Evolutionary conservation across 2,329 filamentous ascomycete species (phyloP).

Genomic region (Exophiala aquamarina): DNA sequence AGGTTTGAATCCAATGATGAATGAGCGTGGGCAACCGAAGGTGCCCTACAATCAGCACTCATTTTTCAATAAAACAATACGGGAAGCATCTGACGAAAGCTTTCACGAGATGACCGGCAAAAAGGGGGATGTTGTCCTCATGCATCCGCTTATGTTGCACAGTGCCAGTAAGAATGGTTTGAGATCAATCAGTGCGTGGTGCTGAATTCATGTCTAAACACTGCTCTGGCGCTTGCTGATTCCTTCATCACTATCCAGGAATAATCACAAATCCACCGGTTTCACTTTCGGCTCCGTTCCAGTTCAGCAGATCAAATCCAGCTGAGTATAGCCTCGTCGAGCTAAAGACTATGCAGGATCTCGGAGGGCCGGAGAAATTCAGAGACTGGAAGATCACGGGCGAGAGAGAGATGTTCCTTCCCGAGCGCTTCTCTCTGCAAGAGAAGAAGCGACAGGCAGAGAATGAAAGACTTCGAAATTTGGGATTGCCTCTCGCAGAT

Average conservation of each 20-base stretch:
- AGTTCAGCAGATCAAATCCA: constrained; percentile 47
- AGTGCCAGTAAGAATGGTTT: constrained; percentile 50
- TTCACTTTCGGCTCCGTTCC: constrained; percentile 51
- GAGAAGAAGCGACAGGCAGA: too few species aligned
- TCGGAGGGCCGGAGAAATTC: constrained; percentile 48
- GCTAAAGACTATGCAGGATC: constrained; percentile 49
- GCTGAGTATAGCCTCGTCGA: constrained; percentile 51
- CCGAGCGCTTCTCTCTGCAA: constrained; percentile 24
- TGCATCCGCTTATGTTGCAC: constrained; percentile 59
- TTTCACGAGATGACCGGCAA: constrained; percentile 55
- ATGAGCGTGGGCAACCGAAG: constrained; percentile 55
- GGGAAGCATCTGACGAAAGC: constrained; percentile 30
- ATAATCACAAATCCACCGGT: constrained; percentile 59
- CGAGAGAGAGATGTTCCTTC: constrained; percentile 45
- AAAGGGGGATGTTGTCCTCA: constrained; percentile 53
- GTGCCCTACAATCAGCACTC: too few species aligned
- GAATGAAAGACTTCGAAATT: too few species aligned
- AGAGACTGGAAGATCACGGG: constrained; percentile 49
- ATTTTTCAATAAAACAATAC: constrained; percentile 43
- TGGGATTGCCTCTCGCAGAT: too few species aligned
- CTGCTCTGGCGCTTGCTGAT: not conserved
- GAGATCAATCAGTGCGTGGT: constrained; percentile 26
- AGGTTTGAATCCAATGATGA: constrained; percentile 50
- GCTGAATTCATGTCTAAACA: not conserved
- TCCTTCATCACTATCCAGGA: constrained; percentile 34